Conservation (phyloP, 306 rosid genomes). For the Dalbergia cultrata region DNA sequence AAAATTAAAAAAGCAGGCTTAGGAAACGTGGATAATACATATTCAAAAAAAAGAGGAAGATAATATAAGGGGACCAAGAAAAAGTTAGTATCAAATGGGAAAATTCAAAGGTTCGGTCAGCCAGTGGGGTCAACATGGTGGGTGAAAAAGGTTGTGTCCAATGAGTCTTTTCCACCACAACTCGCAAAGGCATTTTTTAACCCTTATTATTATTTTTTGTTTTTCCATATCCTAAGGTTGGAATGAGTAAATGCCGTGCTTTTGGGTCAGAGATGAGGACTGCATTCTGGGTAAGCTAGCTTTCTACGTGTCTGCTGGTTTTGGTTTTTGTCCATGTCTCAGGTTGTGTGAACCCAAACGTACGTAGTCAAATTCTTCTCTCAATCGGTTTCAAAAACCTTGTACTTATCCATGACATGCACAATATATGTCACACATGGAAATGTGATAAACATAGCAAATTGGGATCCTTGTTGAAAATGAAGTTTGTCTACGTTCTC, state of each 20-base stretch:
- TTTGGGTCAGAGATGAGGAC: conserved; percentile 53
- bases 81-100: conserved; percentile 12
- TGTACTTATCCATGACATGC: conserved; percentile 41
- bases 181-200: not conserved
- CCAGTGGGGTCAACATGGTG: conserved; percentile 41
- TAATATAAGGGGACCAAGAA: not conserved
- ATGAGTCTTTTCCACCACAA: conserved; percentile 47
- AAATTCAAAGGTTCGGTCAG: conserved; percentile 53
- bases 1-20: not conserved
- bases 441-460: not conserved
- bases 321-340: not conserved
- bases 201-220: not conserved
- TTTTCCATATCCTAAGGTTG: conserved; percentile 27
- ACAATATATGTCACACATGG: not conserved
- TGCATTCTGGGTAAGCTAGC: conserved; percentile 24
- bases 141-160: conserved; percentile 43
- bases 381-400: conserved; percentile 41
- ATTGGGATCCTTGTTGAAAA: conserved; percentile 50
- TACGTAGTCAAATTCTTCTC: conserved; percentile 48
- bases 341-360: conserved; percentile 22
- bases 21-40: conserved; percentile 44
- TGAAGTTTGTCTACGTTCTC: conserved; percentile 41
- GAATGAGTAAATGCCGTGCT: conserved; percentile 47
- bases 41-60: not conserved
- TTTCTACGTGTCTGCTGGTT: conserved; percentile 55